phyloP scores from a whole-genome alignment of 1,139 yeast genomes.

The Sporopachydermia cereana region DNA sequence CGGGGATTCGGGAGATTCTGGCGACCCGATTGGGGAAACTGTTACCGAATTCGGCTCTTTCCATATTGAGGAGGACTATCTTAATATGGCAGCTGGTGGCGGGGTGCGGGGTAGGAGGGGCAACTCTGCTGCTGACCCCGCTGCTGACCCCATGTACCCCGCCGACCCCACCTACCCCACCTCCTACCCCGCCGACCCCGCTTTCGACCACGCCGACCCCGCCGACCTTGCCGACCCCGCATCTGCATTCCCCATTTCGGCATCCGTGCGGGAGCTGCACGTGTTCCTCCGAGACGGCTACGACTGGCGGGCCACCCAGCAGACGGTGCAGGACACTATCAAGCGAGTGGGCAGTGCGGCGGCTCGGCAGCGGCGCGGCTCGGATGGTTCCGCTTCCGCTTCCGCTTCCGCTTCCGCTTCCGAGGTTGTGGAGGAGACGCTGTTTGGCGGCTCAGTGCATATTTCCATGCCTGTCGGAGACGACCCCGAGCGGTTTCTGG shows the following conservation, averaged over 20 bases:
- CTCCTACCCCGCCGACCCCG: conserved; percentile 14
- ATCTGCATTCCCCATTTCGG: conserved; percentile 15
- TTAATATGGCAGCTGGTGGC: no score
- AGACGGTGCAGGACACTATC: conserved; percentile 51
- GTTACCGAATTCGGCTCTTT: conserved; percentile 8
- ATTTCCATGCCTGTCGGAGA: conserved; percentile 46
- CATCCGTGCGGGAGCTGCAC: conserved; percentile 29
- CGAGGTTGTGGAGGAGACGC: conserved; percentile 44
- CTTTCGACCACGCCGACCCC: no score
- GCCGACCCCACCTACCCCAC: no score
- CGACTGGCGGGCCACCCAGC: conserved; percentile 79
- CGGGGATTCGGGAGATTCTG: conserved; percentile 18
- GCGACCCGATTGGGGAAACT: conserved; percentile 11
- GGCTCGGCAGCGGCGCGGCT: conserved; percentile 7
- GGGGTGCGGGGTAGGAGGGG: conserved; percentile 9
- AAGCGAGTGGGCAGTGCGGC: conserved; percentile 35
- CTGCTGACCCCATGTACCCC: conserved; percentile 26
- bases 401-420: conserved; percentile 13
- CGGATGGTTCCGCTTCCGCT: conserved; percentile 11
- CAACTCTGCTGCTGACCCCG: not conserved
- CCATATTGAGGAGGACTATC: conserved; percentile 5
- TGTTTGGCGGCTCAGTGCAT: conserved; percentile 59
- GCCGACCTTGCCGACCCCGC: no score
- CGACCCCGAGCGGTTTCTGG: conserved; percentile 36
- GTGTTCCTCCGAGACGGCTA: conserved; percentile 78